These are phyloP conservation scores for Gloeophyllum trabeum DNA, from an alignment of 768 basidiomycete species.

Conservation along the genomic window DNA sequence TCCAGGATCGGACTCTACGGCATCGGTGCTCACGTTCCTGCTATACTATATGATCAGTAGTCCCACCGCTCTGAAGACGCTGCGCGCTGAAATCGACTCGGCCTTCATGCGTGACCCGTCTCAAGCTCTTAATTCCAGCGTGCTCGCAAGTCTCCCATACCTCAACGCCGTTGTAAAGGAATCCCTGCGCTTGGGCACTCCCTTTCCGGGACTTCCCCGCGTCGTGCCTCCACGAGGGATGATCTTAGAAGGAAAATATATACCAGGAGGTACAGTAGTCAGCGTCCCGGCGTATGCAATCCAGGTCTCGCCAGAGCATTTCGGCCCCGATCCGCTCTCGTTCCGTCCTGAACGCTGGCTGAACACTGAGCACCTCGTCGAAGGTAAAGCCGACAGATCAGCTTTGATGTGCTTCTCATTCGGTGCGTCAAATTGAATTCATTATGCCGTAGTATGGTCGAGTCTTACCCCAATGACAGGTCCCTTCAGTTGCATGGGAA, in stretches of 20 bases:
- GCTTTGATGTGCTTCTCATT: neutral
- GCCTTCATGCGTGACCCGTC: neutral
- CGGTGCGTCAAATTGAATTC: neutral
- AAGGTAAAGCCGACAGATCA: neutral
- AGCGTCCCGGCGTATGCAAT: constrained; percentile 6
- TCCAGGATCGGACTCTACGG: constrained; percentile 5
- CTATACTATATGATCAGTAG: constrained; percentile 3
- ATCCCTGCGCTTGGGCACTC: constrained; percentile 5
- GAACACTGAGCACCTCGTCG: neutral
- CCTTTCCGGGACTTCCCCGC: constrained; percentile 4
- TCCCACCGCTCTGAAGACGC: neutral
- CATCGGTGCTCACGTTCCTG: constrained; percentile 1
- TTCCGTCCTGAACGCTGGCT: constrained; percentile 6
- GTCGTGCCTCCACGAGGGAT: constrained; percentile 4
- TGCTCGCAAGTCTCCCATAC: constrained; percentile 4
- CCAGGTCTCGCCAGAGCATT: constrained; percentile 4
- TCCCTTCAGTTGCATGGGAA: constrained; percentile 5
- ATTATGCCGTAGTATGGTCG: neutral
- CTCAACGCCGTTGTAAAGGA: constrained; percentile 7
- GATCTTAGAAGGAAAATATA: constrained; percentile 2
- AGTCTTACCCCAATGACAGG: constrained; percentile 2
- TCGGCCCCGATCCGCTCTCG: constrained; percentile 4
- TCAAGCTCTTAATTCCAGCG: neutral
- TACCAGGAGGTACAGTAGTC: constrained; percentile 6
- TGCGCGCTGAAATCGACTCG: neutral